Conservation (phyloP, 2,329 filamentous ascomycete species). For the Didymella exigua region DNA sequence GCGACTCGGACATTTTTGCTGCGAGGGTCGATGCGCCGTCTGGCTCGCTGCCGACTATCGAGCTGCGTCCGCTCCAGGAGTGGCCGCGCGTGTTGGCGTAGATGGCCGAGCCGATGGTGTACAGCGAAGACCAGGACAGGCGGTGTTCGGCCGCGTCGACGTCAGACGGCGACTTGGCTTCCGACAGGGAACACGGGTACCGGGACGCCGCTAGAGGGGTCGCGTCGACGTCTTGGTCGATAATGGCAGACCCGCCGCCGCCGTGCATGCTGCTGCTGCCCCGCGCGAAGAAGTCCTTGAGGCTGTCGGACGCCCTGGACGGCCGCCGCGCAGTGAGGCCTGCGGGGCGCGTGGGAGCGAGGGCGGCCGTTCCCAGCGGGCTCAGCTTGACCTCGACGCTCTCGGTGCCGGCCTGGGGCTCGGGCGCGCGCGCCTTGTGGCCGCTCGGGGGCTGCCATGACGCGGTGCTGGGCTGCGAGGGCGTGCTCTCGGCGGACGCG, state of each 20-base stretch:
- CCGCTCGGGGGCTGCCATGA: slow-evolving; percentile 45
- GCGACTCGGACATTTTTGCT: slow-evolving; percentile 37
- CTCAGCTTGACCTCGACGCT: slow-evolving; percentile 70
- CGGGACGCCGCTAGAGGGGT: slow-evolving; percentile 39
- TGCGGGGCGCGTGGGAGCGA: slow-evolving; percentile 48
- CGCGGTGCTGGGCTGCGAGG: slow-evolving; percentile 51
- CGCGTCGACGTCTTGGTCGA: slow-evolving; percentile 54
- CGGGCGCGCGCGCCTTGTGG: slow-evolving; percentile 64
- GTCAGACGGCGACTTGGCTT: slow-evolving; percentile 57
- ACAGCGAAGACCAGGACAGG: slow-evolving; percentile 74
- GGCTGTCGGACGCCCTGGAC: slow-evolving; percentile 55
- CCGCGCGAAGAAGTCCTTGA: slow-evolving; percentile 35
- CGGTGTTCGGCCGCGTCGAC: slow-evolving; percentile 61
- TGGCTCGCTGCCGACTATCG: slow-evolving; percentile 52
- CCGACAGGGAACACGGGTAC: slow-evolving; percentile 51
- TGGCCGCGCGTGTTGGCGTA: slow-evolving; percentile 57
- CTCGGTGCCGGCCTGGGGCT: slow-evolving; percentile 63
- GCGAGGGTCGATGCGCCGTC: slow-evolving; percentile 44
- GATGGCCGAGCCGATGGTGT: slow-evolving; percentile 68
- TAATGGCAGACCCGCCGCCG: slow-evolving; percentile 54
- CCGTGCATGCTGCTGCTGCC: slow-evolving; percentile 23
- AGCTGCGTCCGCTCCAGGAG: slow-evolving; percentile 57
- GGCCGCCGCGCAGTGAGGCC: slow-evolving; percentile 43
- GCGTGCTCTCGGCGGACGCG: slow-evolving; percentile 49
- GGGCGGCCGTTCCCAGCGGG: slow-evolving; percentile 54